Base-by-base conservation (phyloP, 73 alveolate genomes). In the Paramecium bursaria region DNA sequence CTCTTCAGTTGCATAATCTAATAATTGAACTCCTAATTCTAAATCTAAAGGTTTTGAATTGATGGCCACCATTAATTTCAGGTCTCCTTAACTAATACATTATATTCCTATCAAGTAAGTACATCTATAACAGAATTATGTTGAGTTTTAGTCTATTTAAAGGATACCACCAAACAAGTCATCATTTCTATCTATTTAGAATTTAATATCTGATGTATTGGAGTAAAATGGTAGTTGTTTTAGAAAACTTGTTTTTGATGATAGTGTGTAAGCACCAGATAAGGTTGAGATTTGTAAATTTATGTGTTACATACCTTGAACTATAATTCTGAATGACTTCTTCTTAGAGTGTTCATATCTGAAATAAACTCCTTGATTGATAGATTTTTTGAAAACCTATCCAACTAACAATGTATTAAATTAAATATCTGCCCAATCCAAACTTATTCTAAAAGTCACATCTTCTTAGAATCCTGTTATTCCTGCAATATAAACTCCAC, bases 21-120 rank as follows among this genome's bases (percentile, higher is more conserved):
- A n/a, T n/a, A n/a, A n/a, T n/a, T n/a, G n/a, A n/a, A n/a, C n/a
- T n/a, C n/a, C n/a, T n/a, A n/a, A n/a, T n/a, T n/a, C n/a, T n/a
- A n/a, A n/a, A n/a, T n/a, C n/a, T n/a, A n/a, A n/a, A n/a, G n/a
- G n/a, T n/a, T n/a, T n/a, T n/a, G n/a, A n/a, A n/a, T n/a, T n/a
- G n/a, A n/a, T n/a, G n/a, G n/a, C n/a, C n/a, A n/a, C n/a, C n/a
- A n/a, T n/a, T n/a, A n/a, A n/a, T n/a, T n/a, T n/a, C n/a, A n/a
- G n/a, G n/a, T n/a, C n/a, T n/a, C n/a, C n/a, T n/a, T n/a, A n/a
- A n/a, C n/a, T n/a, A n/a, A n/a, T n/a, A n/a, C n/a, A n/a, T n/a
- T n/a, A n/a, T n/a, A n/a, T n/a, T n/a, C n/a, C 82, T 1, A 67
- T 67, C 3, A 67, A 7, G 10, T 67, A 67, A 0, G 82, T 67